Percentiles rank a stretch among this genome's conserved stretches.
phyloP scores from a whole-genome alignment of 768 basidiomycete genomes.

The Tricholoma flavovirens region DNA sequence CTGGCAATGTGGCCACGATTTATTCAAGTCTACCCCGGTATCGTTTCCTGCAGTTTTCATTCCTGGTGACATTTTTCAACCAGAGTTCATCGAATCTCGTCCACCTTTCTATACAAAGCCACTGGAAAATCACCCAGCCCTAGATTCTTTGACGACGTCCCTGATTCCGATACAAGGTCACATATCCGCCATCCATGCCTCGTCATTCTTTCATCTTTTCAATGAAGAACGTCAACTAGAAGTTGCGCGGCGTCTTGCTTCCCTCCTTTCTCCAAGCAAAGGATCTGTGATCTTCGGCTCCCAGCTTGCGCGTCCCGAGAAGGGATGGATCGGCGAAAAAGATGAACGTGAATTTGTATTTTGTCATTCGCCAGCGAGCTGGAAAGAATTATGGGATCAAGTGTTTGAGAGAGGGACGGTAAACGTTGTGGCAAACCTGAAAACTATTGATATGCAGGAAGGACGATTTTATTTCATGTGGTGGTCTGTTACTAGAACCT shows the following conservation, averaged over 20 bases:
- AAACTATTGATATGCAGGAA: slow-evolving; percentile 10
- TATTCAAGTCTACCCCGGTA: slow-evolving; percentile 40
- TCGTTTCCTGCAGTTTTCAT: slow-evolving; percentile 47
- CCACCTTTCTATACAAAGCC: slow-evolving; percentile 18
- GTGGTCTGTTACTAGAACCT: background rate
- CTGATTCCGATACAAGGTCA: slow-evolving; percentile 42
- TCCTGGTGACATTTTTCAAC: slow-evolving; percentile 42
- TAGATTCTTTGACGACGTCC: slow-evolving; percentile 27
- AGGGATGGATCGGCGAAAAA: slow-evolving; percentile 18
- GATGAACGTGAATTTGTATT: slow-evolving; percentile 22
- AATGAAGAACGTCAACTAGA: slow-evolving; percentile 30
- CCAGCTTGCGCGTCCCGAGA: slow-evolving; percentile 29
- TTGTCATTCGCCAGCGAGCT: slow-evolving; percentile 32
- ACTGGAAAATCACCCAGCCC: slow-evolving; percentile 14
- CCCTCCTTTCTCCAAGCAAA: slow-evolving; percentile 34
- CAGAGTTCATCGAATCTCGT: slow-evolving; percentile 27
- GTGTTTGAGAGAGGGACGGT: slow-evolving; percentile 29
- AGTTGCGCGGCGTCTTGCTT: slow-evolving; percentile 36
- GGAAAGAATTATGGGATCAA: slow-evolving; percentile 30
- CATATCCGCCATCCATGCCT: slow-evolving; percentile 44
- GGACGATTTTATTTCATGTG: background rate
- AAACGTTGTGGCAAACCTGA: slow-evolving; percentile 22
- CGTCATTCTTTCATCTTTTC: slow-evolving; percentile 52
- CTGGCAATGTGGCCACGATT: slow-evolving; percentile 49
- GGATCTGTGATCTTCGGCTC: slow-evolving; percentile 44